Evolutionary conservation across 2,329 filamentous ascomycete species (phyloP).

Genomic region (Aspergillus sp.): DNA sequence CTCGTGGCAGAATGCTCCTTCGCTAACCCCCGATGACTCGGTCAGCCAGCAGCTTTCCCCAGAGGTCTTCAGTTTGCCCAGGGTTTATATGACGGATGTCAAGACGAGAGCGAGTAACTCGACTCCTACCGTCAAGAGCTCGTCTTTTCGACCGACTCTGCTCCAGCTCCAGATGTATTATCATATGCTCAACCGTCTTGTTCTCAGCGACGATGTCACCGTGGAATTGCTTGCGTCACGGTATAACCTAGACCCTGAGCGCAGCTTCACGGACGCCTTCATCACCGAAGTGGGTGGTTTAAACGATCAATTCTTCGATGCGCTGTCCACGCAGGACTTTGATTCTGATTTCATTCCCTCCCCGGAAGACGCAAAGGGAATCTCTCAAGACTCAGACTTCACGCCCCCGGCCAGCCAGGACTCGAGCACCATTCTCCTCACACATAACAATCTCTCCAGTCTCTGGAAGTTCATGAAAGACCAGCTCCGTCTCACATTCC

Average conservation of each 20-base stretch:
- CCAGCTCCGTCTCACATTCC: conserved; percentile 52
- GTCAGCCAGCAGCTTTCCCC: conserved; percentile 8
- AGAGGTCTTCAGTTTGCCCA: conserved; percentile 21
- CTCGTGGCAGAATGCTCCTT: conserved; percentile 11
- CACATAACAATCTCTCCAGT: conserved; percentile 54
- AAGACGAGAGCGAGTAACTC: conserved; percentile 69
- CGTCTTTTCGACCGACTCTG: conserved; percentile 67
- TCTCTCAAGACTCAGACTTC: conserved; percentile 11
- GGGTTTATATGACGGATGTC: conserved; percentile 77
- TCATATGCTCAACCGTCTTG: conserved; percentile 69
- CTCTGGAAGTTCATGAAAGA: conserved; percentile 62
- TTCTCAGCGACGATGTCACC: conserved; percentile 63
- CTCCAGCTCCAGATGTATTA: conserved; percentile 91
- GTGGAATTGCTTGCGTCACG: conserved; percentile 65
- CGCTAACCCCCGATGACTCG: conserved; percentile 6
- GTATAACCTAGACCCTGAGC: conserved; percentile 63
- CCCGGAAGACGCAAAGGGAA: conserved; percentile 16
- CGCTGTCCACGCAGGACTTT: conserved; percentile 26
- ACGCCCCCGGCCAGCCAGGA: conserved; percentile 34
- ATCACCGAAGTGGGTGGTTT: conserved; percentile 68
- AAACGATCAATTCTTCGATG: conserved; percentile 62
- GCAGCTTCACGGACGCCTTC: conserved; percentile 72
- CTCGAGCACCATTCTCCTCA: conserved; percentile 48
- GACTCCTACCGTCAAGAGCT: conserved; percentile 55
- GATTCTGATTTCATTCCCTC: conserved; percentile 21